phyloP scores from a whole-genome alignment of 192 early-diverging fungal species.

The Dispira parvispora region DNA sequence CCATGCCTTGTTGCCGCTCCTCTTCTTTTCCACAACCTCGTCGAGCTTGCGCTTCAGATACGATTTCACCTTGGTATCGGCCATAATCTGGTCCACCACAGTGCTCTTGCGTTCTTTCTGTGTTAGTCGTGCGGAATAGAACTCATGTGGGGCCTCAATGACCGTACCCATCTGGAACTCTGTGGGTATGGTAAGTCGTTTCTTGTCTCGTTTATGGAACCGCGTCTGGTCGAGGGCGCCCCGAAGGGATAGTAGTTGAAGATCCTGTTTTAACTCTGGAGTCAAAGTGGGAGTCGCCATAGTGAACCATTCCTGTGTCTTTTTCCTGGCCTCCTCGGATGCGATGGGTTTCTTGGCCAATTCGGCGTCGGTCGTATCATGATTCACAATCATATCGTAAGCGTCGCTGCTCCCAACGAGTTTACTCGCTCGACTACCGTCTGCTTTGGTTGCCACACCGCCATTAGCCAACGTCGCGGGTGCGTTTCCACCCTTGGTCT shows the following conservation, averaged over 20 bases:
- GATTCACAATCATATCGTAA: too few species aligned
- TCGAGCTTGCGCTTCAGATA: constrained; percentile 81
- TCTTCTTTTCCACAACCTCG: constrained; percentile 31
- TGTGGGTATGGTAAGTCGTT: constrained; percentile 49
- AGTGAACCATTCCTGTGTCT: constrained; percentile 65
- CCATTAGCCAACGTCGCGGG: too few species aligned
- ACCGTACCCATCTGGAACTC: constrained; percentile 94
- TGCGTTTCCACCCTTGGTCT: too few species aligned
- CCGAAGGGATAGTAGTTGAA: constrained; percentile 72
- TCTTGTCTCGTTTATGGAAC: constrained; percentile 70
- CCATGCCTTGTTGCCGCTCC: not conserved
- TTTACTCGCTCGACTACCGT: too few species aligned
- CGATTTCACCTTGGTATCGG: constrained; percentile 44
- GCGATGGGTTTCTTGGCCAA: too few species aligned
- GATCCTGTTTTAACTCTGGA: constrained; percentile 72
- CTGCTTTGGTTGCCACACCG: too few species aligned
- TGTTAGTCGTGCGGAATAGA: constrained; percentile 70
- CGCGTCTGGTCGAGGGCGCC: constrained; percentile 83
- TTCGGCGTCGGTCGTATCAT: too few species aligned
- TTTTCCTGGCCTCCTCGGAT: not conserved
- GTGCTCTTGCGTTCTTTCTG: constrained; percentile 71
- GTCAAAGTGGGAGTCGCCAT: constrained; percentile 74
- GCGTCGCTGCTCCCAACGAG: too few species aligned
- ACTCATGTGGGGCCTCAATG: constrained; percentile 72
- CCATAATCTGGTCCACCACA: constrained; percentile 77